A percentile compares a stretch with the other conserved stretches of the same genome.
phyloP scores from a whole-genome alignment of 2,329 filamentous ascomycete genomes.

The Tolypocladium nubicola region DNA sequence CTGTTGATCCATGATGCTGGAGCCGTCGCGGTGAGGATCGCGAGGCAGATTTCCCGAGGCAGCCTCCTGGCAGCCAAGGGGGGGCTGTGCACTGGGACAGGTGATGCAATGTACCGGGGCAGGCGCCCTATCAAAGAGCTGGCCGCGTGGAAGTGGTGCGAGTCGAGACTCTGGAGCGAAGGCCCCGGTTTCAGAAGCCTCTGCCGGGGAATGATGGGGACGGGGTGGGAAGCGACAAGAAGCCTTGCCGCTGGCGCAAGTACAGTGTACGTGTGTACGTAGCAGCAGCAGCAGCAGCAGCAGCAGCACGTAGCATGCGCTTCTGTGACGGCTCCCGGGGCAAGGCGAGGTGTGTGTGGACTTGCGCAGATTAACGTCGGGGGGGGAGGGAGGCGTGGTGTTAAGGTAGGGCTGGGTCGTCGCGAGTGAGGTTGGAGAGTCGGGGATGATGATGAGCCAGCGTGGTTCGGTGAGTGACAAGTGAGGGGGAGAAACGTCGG shows the following conservation, averaged over 20 bases:
- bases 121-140: conserved; percentile 3
- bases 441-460: background rate
- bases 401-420: background rate
- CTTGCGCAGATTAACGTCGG: background rate
- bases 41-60: conserved; percentile 35
- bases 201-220: background rate
- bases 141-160: conserved; percentile 1
- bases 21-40: conserved; percentile 5
- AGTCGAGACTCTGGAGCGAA: conserved; percentile 1
- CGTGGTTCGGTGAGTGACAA: background rate
- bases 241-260: background rate
- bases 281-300: background rate
- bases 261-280: background rate
- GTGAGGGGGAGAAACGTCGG: background rate
- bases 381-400: background rate
- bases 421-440: background rate
- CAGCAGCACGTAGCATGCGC: background rate
- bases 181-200: conserved; percentile 1
- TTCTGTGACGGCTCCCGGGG: background rate
- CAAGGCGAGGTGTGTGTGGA: background rate
- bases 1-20: conserved; percentile 30
- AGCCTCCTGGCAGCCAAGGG: conserved; percentile 33
- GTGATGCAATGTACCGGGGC: conserved; percentile 10
- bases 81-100: conserved; percentile 14
- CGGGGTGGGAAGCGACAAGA: background rate